Evolutionary conservation across 163 green algal species (phyloP).

Genomic region (Chloromonas sp.): DNA sequence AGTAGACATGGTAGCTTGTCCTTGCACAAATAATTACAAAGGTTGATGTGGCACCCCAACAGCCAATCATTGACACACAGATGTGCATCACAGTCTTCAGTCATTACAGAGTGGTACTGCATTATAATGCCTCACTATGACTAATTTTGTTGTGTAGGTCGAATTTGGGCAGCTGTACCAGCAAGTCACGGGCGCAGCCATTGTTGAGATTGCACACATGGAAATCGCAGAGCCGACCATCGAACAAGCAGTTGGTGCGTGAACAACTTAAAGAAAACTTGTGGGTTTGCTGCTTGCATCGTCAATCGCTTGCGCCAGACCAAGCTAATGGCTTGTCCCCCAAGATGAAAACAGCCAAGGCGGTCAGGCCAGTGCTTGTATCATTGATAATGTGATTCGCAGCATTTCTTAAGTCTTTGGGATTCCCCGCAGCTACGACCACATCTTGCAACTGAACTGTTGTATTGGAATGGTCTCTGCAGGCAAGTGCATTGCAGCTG

Average conservation of each 20-base stretch:
- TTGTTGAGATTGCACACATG: constrained; percentile 69
- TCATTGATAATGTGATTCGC: not conserved
- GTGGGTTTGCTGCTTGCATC: not conserved
- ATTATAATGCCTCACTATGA: not conserved
- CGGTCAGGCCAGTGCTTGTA: too few relatives aligned
- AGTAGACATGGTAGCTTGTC: not conserved
- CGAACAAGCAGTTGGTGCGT: constrained; percentile 42
- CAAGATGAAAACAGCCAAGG: not conserved
- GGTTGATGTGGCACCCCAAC: not conserved
- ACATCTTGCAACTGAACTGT: not conserved
- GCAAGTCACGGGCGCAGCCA: constrained; percentile 14
- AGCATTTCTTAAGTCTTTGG: not conserved
- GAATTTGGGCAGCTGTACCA: constrained; percentile 46
- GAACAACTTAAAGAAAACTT: not conserved
- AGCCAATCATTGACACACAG: not conserved
- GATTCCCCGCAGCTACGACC: not conserved
- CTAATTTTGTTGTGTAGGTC: constrained; percentile 12
- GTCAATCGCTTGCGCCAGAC: too few relatives aligned
- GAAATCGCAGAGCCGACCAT: constrained; percentile 64
- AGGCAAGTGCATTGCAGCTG: constrained; percentile 12
- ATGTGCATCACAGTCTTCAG: too few relatives aligned
- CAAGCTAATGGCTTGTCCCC: not conserved
- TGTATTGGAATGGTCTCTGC: not conserved
- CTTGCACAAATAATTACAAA: not conserved
- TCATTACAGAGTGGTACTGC: too few relatives aligned